Evolutionary conservation across 2,329 filamentous ascomycete species (phyloP).

Genomic region (Penicillium sp.): DNA sequence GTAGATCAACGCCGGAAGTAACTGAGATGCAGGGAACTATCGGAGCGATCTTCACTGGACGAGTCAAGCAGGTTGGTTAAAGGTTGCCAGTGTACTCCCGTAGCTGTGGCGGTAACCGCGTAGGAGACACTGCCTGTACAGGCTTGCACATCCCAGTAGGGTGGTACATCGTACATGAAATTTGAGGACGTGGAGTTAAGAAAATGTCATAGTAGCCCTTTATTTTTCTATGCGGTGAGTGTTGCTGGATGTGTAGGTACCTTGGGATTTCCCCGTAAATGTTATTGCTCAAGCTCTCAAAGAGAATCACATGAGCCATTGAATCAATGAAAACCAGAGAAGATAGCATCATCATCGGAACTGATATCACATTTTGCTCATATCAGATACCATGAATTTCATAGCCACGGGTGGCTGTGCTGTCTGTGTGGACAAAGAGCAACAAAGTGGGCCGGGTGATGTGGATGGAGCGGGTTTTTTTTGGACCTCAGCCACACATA

Average conservation of each 20-base stretch:
- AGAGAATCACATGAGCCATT: background rate
- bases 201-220: background rate
- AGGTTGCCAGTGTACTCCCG: background rate
- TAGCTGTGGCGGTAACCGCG: background rate
- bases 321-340: too few species aligned
- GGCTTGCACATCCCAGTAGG: background rate
- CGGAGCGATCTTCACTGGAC: constrained; percentile 14
- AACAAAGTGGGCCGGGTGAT: constrained; percentile 4
- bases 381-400: constrained; percentile 1
- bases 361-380: background rate
- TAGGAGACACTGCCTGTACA: background rate
- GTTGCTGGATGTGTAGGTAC: background rate
- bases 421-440: background rate
- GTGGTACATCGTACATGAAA: background rate
- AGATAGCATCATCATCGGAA: background rate
- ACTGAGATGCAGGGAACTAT: constrained; percentile 1
- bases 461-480: background rate
- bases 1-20: background rate
- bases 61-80: constrained; percentile 9
- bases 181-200: background rate
- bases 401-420: constrained; percentile 10
- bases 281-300: background rate
- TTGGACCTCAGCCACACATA: constrained; percentile 5
- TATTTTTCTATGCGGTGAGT: background rate
- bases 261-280: background rate